Evolutionary conservation across 2,329 filamentous ascomycete species (phyloP), one percentile per base, ranked within the genome.

Genomic region (Fusarium agapanthi): DNA sequence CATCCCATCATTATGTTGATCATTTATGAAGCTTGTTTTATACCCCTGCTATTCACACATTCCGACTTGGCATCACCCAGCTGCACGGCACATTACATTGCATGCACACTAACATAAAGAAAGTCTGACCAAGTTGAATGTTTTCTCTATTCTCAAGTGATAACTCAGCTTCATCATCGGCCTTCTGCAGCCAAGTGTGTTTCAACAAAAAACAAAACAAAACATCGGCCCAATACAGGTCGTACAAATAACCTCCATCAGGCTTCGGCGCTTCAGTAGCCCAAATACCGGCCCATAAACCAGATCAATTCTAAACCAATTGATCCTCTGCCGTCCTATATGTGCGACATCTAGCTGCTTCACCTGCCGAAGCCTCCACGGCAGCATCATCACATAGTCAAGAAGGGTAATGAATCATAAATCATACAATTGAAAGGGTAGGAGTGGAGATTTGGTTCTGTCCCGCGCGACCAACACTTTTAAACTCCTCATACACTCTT

Each of bases 361-460:
- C 40, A 37, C 38, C 30, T 34, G 2, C n/a, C n/a, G 22, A 47
- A 35, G 26, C 6, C 16, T 55, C 37, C 26, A 15, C 22, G 18
- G 6, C 5, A 57, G 15, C n/a, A 48, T 26, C 51, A 47, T 55
- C 28, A 61, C 38, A 35, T n/a, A 28, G 26, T 7, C 4, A 34
- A 34, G n/a, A 22, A 15, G 26, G 30, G 22, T 7, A 48, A 20
- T 48, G 38, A 51, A 40, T 55, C 44, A 5, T 59, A 57, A 53
- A 57, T 67, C 62, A 47, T 57, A 47, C 51, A 62, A 56, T 72
- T 73, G 64, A 73, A 75, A 76, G 67, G 72, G 74, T 61, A 76
- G 66, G 74, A 79, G 77, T 78, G 76, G 79, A 78, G 77, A 79
- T 79, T 80, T 67, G 69, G 73, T 75, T 74, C 43, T 71, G 67